Conservation (phyloP, 169 alveolate genomes). For the Perkinsus olseni region DNA sequence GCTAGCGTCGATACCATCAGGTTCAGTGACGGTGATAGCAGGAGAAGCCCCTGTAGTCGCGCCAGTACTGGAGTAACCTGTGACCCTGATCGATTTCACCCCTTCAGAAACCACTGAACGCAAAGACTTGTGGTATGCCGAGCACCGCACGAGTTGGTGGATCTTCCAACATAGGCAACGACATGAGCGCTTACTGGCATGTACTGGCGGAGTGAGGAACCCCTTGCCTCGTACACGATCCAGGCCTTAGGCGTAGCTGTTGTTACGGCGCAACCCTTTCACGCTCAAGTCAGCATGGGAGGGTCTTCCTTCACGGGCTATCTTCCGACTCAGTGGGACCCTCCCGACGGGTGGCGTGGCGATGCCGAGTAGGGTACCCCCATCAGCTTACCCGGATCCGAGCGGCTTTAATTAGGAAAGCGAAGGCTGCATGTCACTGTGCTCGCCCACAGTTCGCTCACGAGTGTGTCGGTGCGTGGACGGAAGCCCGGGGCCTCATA, state of each 20-base stretch:
- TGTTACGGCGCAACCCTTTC: background rate
- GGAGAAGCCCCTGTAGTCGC: background rate
- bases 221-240: background rate
- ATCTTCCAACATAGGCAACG: background rate
- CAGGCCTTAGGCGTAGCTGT: background rate
- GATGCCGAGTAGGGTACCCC: background rate
- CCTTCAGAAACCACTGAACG: background rate
- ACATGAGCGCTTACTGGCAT: background rate
- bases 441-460: background rate
- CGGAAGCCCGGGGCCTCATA: background rate
- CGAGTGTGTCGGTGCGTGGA: background rate
- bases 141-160: background rate
- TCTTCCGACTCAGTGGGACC: background rate
- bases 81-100: background rate
- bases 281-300: background rate
- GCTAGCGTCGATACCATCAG: background rate
- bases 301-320: background rate
- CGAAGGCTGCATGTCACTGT: background rate
- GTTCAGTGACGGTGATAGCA: background rate
- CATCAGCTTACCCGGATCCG: background rate
- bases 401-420: background rate
- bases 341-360: background rate
- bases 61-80: background rate
- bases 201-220: background rate
- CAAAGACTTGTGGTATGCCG: background rate